Evolutionary conservation across 83 land plant genomes (phyloP).

Genomic region (Larix sibirica): DNA sequence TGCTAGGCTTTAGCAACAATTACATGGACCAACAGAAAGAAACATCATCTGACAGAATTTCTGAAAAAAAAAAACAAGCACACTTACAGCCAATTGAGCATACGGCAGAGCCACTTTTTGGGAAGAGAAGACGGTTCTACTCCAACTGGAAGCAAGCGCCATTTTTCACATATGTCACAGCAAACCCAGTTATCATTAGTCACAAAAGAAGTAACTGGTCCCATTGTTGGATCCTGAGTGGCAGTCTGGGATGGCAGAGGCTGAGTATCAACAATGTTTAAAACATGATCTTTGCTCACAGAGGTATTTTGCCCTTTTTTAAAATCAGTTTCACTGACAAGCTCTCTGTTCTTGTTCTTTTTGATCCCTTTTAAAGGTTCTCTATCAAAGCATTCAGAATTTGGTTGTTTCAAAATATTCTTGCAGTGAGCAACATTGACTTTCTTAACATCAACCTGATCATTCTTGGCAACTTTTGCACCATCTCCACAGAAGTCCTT

Average conservation of each 20-base stretch:
- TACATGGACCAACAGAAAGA: background rate
- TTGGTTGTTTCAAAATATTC: background rate
- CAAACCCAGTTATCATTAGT: slow-evolving; percentile 79
- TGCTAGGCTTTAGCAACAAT: background rate
- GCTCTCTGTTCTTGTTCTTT: background rate
- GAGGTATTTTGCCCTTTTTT: background rate
- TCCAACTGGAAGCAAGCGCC: slow-evolving; percentile 76
- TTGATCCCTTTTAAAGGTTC: background rate
- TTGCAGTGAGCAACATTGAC: slow-evolving; percentile 3
- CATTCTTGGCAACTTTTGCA: slow-evolving; percentile 25
- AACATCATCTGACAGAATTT: background rate
- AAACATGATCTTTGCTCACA: background rate
- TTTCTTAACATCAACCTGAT: slow-evolving; percentile 21
- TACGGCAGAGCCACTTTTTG: slow-evolving; percentile 82
- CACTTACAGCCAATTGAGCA: slow-evolving; percentile 96
- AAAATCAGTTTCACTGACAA: background rate
- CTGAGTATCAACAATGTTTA: background rate
- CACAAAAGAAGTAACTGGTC: slow-evolving; percentile 24
- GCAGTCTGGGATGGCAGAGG: slow-evolving; percentile 21
- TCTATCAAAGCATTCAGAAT: background rate
- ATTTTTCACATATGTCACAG: slow-evolving; percentile 79
- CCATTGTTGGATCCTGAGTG: slow-evolving; percentile 2
- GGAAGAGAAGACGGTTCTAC: slow-evolving; percentile 43
- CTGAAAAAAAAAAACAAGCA: background rate
- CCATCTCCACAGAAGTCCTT: slow-evolving; percentile 25